A percentile compares a stretch with the other conserved stretches of the same genome.
These are phyloP conservation scores for Helianthus annuus DNA, from an alignment of 129 eudicot species.

Conservation along the genomic window DNA sequence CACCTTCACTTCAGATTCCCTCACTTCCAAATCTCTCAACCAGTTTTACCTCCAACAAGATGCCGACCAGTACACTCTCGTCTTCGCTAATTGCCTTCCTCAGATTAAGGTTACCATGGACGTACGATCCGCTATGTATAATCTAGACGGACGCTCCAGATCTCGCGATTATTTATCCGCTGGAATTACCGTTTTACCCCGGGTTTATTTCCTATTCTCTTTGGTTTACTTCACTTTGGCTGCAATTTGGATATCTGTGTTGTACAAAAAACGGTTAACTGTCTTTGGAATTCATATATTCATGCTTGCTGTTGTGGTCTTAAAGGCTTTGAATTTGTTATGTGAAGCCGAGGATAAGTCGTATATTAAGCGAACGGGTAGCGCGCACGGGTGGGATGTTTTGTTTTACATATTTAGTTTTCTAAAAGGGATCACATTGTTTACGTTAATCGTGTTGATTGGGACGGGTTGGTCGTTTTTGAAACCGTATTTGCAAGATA, in stretches of 20 bases:
- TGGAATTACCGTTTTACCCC: constrained; percentile 62
- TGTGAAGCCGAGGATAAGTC: constrained; percentile 91
- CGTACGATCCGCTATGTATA: constrained; percentile 72
- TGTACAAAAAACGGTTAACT: constrained; percentile 57
- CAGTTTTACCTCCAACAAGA: constrained; percentile 30
- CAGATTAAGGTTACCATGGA: constrained; percentile 57
- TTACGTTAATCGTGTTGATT: constrained; percentile 73
- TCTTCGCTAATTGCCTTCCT: constrained; percentile 66
- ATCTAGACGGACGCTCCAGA: constrained; percentile 46
- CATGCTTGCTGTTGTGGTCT: constrained; percentile 73
- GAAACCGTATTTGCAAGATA: constrained; percentile 81
- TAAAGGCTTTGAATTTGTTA: constrained; percentile 65
- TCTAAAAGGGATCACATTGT: constrained; percentile 64
- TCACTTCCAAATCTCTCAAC: neutral
- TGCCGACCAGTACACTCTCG: constrained; percentile 66
- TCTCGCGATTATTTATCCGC: constrained; percentile 73
- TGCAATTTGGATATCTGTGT: constrained; percentile 48
- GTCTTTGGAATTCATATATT: constrained; percentile 68
- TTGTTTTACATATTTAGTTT: constrained; percentile 79
- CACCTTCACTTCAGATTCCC: constrained; percentile 32
- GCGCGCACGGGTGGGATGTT: constrained; percentile 91
- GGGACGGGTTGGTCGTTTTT: constrained; percentile 95
- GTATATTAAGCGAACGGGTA: constrained; percentile 69
- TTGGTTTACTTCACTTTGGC: constrained; percentile 42
- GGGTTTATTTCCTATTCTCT: constrained; percentile 59